Evolutionary conservation across 2,329 filamentous ascomycete genomes (phyloP).

Genomic region (Fusarium newnesense): DNA sequence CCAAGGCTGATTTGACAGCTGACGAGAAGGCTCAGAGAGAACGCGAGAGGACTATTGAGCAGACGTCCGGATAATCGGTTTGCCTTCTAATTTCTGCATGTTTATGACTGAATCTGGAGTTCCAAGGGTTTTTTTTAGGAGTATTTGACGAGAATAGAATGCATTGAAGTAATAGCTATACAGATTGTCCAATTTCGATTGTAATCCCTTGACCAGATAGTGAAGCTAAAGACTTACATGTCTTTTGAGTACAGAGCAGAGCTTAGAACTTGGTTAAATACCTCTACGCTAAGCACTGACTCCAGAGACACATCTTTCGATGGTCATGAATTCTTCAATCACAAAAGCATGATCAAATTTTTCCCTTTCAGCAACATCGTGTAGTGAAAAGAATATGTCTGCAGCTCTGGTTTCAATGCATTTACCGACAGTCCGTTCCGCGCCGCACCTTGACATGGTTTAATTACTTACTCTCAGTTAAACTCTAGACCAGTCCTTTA

Average conservation of each 20-base stretch:
- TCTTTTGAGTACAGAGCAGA: background rate
- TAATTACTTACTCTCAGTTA: background rate
- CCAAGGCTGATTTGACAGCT: constrained; percentile 65
- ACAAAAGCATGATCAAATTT: too few relatives aligned
- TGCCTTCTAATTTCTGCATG: too few relatives aligned
- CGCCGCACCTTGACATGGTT: background rate
- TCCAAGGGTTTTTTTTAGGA: too few relatives aligned
- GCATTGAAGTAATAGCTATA: background rate
- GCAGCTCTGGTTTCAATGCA: background rate
- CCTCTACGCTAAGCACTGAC: too few relatives aligned
- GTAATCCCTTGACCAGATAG: too few relatives aligned
- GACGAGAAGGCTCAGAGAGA: constrained; percentile 60
- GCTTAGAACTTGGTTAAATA: too few relatives aligned
- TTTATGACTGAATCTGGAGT: too few relatives aligned
- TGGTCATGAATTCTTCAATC: too few relatives aligned
- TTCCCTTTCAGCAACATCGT: too few relatives aligned
- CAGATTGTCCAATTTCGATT: too few relatives aligned
- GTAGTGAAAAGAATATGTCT: background rate
- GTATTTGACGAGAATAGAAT: fast-evolving
- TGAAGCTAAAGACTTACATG: background rate
- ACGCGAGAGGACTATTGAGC: background rate
- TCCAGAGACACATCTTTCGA: too few relatives aligned
- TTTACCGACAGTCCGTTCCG: background rate
- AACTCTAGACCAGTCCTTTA: background rate
- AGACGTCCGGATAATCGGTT: too few relatives aligned